Evolutionary conservation across 768 basidiomycete genomes (phyloP).

Genomic region (Tricholoma flavovirens): DNA sequence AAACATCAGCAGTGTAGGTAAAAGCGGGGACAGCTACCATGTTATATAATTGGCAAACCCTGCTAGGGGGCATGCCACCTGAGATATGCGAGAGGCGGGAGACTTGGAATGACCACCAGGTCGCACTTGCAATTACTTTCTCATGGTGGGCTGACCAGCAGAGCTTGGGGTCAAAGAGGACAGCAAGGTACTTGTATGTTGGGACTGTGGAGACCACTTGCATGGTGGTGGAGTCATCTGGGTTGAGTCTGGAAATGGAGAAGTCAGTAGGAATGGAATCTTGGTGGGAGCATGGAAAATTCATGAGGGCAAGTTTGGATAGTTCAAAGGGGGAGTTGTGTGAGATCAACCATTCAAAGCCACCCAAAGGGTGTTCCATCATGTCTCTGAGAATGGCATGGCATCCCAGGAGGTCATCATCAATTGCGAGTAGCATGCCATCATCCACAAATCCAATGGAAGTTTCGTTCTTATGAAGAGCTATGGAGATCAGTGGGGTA

Average conservation of each 20-base stretch:
- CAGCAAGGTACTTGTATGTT: not conserved
- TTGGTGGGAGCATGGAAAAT: too few relatives aligned
- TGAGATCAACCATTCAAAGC: slow-evolving; percentile 18
- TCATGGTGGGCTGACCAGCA: slow-evolving; percentile 8
- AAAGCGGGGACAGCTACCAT: too few relatives aligned
- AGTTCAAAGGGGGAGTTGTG: slow-evolving; percentile 30
- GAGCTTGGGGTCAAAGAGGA: slow-evolving; percentile 2
- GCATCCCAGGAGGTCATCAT: slow-evolving; percentile 8
- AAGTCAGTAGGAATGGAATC: slow-evolving; percentile 4
- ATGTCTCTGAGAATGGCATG: slow-evolving; percentile 11
- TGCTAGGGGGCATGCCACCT: too few relatives aligned
- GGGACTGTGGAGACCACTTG: not conserved
- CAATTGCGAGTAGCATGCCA: slow-evolving; percentile 18
- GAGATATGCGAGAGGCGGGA: not conserved
- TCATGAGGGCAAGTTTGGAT: too few relatives aligned
- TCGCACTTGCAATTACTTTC: not conserved
- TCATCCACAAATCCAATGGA: slow-evolving; percentile 28
- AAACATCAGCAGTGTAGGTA: not conserved
- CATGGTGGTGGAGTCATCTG: not conserved
- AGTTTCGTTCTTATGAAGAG: slow-evolving; percentile 15
- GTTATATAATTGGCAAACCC: not conserved
- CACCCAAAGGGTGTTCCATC: too few relatives aligned
- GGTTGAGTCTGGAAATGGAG: not conserved
- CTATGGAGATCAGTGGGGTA: not conserved
- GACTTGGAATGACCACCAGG: slow-evolving; percentile 3